These are phyloP conservation scores for Lolium rigidum DNA, from an alignment of 176 grass and related monocot genomes.

Conservation along the genomic window DNA sequence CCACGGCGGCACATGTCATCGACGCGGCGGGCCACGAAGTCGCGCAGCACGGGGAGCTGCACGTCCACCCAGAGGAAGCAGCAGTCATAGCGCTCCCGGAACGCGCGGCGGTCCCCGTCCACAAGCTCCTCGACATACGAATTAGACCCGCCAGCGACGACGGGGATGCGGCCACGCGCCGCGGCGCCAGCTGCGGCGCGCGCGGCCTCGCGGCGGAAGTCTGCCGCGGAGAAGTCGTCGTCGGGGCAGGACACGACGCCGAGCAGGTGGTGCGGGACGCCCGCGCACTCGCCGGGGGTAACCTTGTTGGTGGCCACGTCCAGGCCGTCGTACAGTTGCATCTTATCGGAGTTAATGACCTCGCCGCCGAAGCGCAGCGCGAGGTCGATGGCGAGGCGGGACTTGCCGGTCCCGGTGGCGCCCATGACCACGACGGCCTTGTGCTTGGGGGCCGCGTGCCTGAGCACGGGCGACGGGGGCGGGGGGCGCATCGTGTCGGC, in stretches of 20 bases:
- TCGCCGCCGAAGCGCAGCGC: conserved; percentile 69
- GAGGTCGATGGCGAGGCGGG: conserved; percentile 78
- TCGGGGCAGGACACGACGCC: conserved; percentile 64
- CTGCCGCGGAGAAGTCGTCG: conserved; percentile 65
- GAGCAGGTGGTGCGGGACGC: conserved; percentile 80
- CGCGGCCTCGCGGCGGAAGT: conserved; percentile 69
- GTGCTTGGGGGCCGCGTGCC: conserved; percentile 46
- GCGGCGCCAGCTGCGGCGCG: conserved; percentile 36
- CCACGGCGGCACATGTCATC: conserved; percentile 75
- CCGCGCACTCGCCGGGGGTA: conserved; percentile 53
- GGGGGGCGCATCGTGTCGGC: conserved; percentile 10
- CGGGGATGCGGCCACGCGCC: conserved; percentile 45
- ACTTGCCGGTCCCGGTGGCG: conserved; percentile 93
- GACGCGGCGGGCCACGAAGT: conserved; percentile 71
- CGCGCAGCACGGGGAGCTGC: conserved; percentile 56
- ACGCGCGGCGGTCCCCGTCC: conserved; percentile 58
- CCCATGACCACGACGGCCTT: conserved; percentile 89
- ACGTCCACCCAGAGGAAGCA: conserved; percentile 97
- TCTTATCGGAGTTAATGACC: conserved; percentile 91
- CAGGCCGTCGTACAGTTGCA: conserved; percentile 76
- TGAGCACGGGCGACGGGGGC: conserved; percentile 13
- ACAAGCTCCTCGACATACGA: conserved; percentile 90
- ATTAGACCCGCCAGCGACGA: conserved; percentile 90
- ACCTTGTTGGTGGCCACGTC: conserved; percentile 89
- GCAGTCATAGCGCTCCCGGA: conserved; percentile 65